These are phyloP conservation scores for Tulasnella sp. DNA, from an alignment of 768 basidiomycete species.

Conservation along the genomic window DNA sequence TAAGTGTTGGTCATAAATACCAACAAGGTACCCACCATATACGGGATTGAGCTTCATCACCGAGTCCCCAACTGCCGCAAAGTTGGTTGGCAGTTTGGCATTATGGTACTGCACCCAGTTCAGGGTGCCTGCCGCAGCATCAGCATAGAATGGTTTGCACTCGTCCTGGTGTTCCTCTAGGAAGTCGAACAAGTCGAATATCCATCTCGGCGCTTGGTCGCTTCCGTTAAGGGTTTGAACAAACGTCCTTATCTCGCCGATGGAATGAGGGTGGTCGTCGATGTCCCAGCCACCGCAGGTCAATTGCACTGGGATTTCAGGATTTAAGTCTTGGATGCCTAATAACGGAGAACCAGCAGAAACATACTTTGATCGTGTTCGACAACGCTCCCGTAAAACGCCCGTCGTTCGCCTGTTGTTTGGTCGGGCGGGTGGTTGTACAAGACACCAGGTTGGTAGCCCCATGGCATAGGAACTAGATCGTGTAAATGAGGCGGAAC, in stretches of 20 bases:
- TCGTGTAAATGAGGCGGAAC: neutral
- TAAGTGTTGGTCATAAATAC: slow-evolving; percentile 80
- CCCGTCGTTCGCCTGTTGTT: neutral
- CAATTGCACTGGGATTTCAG: neutral
- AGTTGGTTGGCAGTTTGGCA: slow-evolving; percentile 5
- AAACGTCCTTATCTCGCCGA: neutral
- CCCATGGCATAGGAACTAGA: neutral
- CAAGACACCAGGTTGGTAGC: neutral
- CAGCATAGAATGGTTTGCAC: neutral
- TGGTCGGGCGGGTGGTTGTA: neutral
- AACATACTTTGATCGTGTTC: neutral
- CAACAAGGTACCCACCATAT: slow-evolving; percentile 43
- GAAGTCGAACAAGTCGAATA: neutral
- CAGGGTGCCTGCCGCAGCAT: slow-evolving; percentile 2
- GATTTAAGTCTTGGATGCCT: neutral
- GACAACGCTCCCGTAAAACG: neutral
- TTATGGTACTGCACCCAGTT: slow-evolving; percentile 1
- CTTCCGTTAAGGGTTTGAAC: neutral
- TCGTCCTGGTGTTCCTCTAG: slow-evolving; percentile 11
- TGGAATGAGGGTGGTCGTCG: neutral
- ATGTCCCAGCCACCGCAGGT: neutral
- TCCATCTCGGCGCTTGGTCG: neutral
- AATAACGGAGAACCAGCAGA: neutral
- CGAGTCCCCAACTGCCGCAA: slow-evolving; percentile 6
- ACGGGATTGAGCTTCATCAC: slow-evolving; percentile 10